phyloP scores from a whole-genome alignment of 2,329 filamentous ascomycete species.

The Sclerotinia minor region DNA sequence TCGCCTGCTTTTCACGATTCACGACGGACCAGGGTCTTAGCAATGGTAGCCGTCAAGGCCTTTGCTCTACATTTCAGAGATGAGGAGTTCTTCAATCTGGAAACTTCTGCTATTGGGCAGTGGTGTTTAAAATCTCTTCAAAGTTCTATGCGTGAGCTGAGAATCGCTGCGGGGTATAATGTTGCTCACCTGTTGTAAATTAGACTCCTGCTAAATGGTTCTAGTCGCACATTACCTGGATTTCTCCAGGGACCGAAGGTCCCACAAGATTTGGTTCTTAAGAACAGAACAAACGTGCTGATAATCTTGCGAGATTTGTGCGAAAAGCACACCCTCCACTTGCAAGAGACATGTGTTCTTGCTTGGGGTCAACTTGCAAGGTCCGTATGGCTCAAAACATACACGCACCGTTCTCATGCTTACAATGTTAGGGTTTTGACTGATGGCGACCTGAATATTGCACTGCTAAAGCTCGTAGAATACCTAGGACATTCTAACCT shows the following conservation, averaged over 20 bases:
- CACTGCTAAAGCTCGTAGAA: conserved; percentile 79
- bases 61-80: conserved; percentile 67
- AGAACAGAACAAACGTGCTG: conserved; percentile 70
- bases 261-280: conserved; percentile 48
- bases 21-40: conserved; percentile 63
- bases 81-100: conserved; percentile 62
- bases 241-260: conserved; percentile 56
- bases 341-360: conserved; percentile 82
- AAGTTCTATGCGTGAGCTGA: conserved; percentile 81
- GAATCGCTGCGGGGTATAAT: conserved; percentile 70
- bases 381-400: conserved; percentile 44
- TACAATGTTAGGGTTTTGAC: conserved; percentile 58
- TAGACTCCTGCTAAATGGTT: conserved; percentile 29
- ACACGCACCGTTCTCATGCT: conserved; percentile 18
- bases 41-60: conserved; percentile 70
- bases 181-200: conserved; percentile 8
- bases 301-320: conserved; percentile 71
- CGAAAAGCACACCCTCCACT: conserved; percentile 62
- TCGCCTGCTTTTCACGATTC: conserved; percentile 52
- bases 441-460: conserved; percentile 83
- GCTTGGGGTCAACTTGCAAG: conserved; percentile 82
- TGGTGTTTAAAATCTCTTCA: conserved; percentile 80
- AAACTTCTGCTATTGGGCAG: conserved; percentile 67
- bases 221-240: conserved; percentile 61
- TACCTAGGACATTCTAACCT: conserved; percentile 83